Base-by-base conservation (phyloP, 306 rosid species). In the Styphnolobium japonicum region DNA sequence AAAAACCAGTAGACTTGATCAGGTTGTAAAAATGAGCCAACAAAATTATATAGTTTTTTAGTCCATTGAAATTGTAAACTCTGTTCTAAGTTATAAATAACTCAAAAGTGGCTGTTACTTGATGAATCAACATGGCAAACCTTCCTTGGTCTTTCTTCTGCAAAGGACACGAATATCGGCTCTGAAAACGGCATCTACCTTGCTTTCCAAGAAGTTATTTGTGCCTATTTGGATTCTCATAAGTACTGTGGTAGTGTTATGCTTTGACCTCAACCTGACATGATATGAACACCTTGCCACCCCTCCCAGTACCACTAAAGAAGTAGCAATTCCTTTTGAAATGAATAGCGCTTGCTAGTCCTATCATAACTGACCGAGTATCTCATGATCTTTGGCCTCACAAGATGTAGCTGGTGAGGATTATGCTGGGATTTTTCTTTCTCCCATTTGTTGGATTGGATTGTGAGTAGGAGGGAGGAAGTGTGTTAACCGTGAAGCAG, bases 1-100 rank as follows among this genome's bases (percentile, higher is more conserved):
- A 94, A 94, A 87, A 87, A 84, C 84, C 97, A 85, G 60, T 94
- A 86, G 80, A 63, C 66, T 23, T 9, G 69, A 82, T 71, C 79
- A 79, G 71, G 67, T 66, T 19, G 69, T 7, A 67, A 58, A 61
- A 49, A 4, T 10, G 12, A 6, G 56, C 43, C 29, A 37, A 33
- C 66, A 67, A 49, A 58, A 65, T 9, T 60, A 55, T 57, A 12
- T 46, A 34, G 53, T 4, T 1, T 68, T 4, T 1, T 68, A 68
- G 70, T 62, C 60, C 71, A 68, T 75, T 37, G 70, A 52, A 62
- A 76, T 71, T 71, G 22, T 57, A 37, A 62, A 69, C 53, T 36
- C 60, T 39, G 19, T 53, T 71, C 25, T 77, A 45, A 49, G 57
- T 51, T 72, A 72, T 60, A 66, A 60, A 76, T 21, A 57, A 65